These are phyloP conservation scores for Pseudomonodictys pantanalensis DNA, from an alignment of 495 filamentous ascomycete species.

Conservation along the genomic window DNA sequence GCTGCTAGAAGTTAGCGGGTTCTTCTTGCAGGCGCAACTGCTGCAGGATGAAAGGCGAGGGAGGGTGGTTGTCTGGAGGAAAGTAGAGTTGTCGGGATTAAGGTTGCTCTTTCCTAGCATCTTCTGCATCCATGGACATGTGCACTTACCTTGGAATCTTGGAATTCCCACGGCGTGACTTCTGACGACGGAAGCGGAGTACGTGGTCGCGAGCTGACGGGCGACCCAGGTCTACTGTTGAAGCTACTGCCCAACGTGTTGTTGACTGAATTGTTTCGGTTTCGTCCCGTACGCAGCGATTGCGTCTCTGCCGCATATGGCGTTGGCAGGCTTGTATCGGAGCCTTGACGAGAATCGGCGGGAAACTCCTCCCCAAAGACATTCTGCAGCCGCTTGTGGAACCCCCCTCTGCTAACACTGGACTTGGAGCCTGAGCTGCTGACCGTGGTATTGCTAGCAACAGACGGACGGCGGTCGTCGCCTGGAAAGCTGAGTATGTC, in stretches of 20 bases:
- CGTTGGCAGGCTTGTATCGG: conserved; percentile 65
- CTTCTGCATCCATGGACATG: no score
- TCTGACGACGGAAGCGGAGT: conserved; percentile 89
- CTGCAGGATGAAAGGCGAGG: not conserved
- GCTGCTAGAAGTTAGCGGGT: conserved; percentile 6
- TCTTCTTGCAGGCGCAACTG: not conserved
- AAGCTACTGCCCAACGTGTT: conserved; percentile 53
- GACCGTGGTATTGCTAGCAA: conserved; percentile 81
- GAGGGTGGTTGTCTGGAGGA: not conserved
- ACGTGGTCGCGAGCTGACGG: conserved; percentile 64
- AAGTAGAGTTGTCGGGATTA: not conserved
- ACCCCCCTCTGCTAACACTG: conserved; percentile 63
- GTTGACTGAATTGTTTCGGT: conserved; percentile 71
- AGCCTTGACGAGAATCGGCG: conserved; percentile 54
- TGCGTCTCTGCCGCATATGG: conserved; percentile 48
- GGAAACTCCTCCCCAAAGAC: conserved; percentile 87
- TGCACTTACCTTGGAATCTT: conserved; percentile 72
- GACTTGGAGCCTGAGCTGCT: conserved; percentile 89
- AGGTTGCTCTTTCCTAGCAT: not conserved
- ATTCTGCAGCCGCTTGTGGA: conserved; percentile 73
- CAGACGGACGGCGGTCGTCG: conserved; percentile 75
- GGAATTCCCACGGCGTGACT: conserved; percentile 93
- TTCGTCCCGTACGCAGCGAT: conserved; percentile 49
- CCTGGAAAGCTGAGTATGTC: conserved; percentile 67
- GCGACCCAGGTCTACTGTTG: conserved; percentile 58